Base-by-base conservation (phyloP, 768 basidiomycete species). In the Hydnomerulius pinastri region DNA sequence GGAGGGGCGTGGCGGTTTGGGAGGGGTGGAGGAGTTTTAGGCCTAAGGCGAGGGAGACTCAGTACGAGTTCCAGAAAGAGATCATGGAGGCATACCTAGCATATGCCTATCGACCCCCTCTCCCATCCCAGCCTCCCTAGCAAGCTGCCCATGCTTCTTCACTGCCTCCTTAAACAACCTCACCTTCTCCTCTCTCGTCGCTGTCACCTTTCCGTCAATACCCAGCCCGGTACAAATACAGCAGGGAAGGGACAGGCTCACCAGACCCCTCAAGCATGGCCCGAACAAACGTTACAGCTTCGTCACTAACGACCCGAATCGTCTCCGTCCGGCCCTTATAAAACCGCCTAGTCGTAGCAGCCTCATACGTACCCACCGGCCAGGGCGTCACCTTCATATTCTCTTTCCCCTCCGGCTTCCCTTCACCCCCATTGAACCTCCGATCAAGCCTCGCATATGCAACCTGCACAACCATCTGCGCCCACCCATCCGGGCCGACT, bases 401-500 rank as follows among this genome's bases (percentile, higher is more conserved):
- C 40, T 52, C 40, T n/a, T n/a, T n/a, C n/a, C n/a, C n/a, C n/a
- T n/a, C n/a, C n/a, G n/a, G n/a, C n/a, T n/a, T n/a, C n/a, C n/a
- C n/a, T n/a, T n/a, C n/a, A n/a, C n/a, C n/a, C 1, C 44, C 43
- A 30, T 46, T 40, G 23, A 64, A 64, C 15, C 50, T 56, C 33
- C 77, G 74, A 25, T 85, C 70, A 28, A 92, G 77, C 1, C 93
- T 81, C 50, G 76, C 80, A 67, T 94, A 94, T 6, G 94, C 95
- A 39, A 98, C 73, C 66, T 98, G 95, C 43, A 95, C 77, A 62
- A 93, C 73, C 80, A 97, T 84, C 72, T 98, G 95, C 39, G 90
- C 86, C 92, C 93, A 97, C 23, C 89, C 89, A 63, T 98, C 95
- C 3, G 95, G 95, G 35, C 92, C 91, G n/a, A 89, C 83, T 28